These are phyloP conservation scores for Arxiozyma telluris DNA, from an alignment of 1,139 yeast species.

Conservation along the genomic window DNA sequence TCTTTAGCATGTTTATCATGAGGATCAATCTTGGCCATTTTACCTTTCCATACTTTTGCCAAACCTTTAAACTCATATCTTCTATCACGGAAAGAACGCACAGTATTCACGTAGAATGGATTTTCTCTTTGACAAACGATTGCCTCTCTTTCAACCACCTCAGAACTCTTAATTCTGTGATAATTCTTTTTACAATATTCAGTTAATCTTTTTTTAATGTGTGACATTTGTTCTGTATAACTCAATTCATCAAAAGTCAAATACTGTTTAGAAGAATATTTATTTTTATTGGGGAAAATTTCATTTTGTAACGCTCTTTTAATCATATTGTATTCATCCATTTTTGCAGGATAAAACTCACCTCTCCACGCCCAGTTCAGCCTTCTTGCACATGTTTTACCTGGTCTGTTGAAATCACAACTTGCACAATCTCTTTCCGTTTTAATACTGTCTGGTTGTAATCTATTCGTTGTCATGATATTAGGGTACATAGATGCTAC, in stretches of 20 bases:
- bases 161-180: conserved; percentile 70
- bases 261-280: conserved; percentile 38
- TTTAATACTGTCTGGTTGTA: conserved; percentile 98
- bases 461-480: conserved; percentile 93
- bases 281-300: conserved; percentile 51
- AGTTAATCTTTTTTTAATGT: conserved; percentile 68
- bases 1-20: conserved; percentile 53
- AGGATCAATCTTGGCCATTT: conserved; percentile 47
- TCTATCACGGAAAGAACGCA: conserved; percentile 88
- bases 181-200: conserved; percentile 83
- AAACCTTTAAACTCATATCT: conserved; percentile 91
- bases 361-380: conserved; percentile 99
- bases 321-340: conserved; percentile 86
- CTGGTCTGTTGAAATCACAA: conserved; percentile 95
- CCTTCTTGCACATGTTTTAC: conserved; percentile 83
- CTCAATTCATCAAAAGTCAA: conserved; percentile 64
- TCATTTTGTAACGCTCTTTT: conserved; percentile 77
- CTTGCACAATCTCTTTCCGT: conserved; percentile 93
- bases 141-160: conserved; percentile 82
- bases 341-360: conserved; percentile 83
- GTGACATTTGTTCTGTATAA: conserved; percentile 67
- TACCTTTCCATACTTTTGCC: conserved; percentile 91
- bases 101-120: conserved; percentile 94
- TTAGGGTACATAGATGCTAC: conserved; percentile 99
- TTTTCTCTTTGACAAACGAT: conserved; percentile 96